phyloP scores from a whole-genome alignment of 2,329 filamentous ascomycete genomes.

The Penicillium italicum region DNA sequence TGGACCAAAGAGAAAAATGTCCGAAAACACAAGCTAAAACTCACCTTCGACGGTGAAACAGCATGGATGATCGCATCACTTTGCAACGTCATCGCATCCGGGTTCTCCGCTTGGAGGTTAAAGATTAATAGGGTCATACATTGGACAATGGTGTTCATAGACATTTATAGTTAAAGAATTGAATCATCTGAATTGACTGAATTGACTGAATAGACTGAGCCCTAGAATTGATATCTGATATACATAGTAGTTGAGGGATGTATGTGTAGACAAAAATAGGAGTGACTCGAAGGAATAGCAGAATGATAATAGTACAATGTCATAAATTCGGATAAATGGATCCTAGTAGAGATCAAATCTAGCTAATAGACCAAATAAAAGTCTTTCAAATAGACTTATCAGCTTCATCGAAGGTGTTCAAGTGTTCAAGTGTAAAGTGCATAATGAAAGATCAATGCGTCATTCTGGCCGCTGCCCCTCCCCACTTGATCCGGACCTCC shows the following conservation, averaged over 20 bases:
- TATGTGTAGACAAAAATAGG: background rate
- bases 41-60: background rate
- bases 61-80: conserved; percentile 8
- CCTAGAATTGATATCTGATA: background rate
- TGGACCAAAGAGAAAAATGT: conserved; percentile 1
- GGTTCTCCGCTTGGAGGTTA: conserved; percentile 13
- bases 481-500: conserved; percentile 23
- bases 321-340: background rate
- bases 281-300: background rate
- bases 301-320: background rate
- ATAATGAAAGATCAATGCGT: conserved; percentile 25
- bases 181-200: background rate
- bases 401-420: background rate
- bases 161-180: background rate
- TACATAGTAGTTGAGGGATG: background rate
- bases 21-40: background rate
- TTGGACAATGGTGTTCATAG: background rate
- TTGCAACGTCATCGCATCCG: conserved; percentile 28
- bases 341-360: background rate
- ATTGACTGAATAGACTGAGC: background rate
- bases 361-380: background rate
- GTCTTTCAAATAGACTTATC: background rate
- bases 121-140: background rate
- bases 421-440: background rate
- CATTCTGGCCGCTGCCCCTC: conserved; percentile 25